Evolutionary conservation across 257 asterid genomes (phyloP).

Genomic region (Cynanchum wilfordii): DNA sequence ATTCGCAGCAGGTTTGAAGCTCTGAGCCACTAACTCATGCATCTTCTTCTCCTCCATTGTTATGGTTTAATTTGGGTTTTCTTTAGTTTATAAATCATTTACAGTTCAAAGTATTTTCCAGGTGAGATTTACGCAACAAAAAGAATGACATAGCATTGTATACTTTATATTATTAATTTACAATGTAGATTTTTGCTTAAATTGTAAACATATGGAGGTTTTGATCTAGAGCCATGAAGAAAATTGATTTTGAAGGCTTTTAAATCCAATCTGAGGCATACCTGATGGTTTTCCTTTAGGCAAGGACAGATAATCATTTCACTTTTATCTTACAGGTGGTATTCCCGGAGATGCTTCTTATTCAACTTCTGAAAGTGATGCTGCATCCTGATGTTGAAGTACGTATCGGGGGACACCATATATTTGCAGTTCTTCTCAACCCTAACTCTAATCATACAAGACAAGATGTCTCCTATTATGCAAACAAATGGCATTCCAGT

Average conservation of each 20-base stretch:
- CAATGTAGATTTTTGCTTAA: not conserved
- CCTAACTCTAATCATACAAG: constrained; percentile 63
- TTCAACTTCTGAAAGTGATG: constrained; percentile 86
- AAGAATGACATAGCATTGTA: not conserved
- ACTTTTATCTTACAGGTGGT: constrained; percentile 50
- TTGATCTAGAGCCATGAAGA: not conserved
- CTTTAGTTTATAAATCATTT: not conserved
- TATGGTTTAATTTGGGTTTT: not conserved
- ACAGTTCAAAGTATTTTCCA: not conserved
- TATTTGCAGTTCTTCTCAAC: constrained; percentile 77
- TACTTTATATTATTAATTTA: not conserved
- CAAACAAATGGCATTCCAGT: constrained; percentile 60
- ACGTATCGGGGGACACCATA: constrained; percentile 89
- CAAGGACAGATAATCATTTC: constrained; percentile 6
- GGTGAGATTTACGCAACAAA: not conserved
- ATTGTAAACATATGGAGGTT: not conserved
- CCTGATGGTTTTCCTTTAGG: not conserved
- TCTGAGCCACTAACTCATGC: not conserved
- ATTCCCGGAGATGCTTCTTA: constrained; percentile 81
- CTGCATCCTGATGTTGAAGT: constrained; percentile 81
- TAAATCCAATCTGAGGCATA: not conserved
- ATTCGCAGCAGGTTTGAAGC: constrained; percentile 61
- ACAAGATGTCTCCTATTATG: constrained; percentile 48
- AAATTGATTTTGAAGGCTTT: not conserved
- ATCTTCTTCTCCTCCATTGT: not conserved